These are phyloP conservation scores for Stachybotrys chartarum DNA, from an alignment of 2,329 filamentous ascomycete genomes.

Conservation along the genomic window DNA sequence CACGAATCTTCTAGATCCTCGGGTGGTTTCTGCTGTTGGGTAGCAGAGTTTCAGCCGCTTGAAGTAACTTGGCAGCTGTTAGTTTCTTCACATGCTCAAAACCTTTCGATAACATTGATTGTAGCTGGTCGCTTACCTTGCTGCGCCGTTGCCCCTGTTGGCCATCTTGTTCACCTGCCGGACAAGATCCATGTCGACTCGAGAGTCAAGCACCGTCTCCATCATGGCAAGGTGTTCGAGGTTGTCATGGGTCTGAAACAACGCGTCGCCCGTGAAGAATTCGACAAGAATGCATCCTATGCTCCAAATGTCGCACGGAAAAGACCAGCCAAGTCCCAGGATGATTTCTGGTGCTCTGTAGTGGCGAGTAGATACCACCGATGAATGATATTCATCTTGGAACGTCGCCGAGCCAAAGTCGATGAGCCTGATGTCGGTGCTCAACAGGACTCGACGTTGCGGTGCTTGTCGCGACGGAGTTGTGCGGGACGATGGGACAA, in stretches of 20 bases:
- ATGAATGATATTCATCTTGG: constrained; percentile 66
- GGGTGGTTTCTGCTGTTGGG: constrained; percentile 54
- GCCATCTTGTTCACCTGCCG: constrained; percentile 40
- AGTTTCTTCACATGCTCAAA: constrained; percentile 7
- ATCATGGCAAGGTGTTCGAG: constrained; percentile 71
- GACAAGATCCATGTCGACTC: constrained; percentile 53
- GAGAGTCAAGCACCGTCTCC: constrained; percentile 56
- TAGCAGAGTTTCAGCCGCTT: constrained; percentile 60
- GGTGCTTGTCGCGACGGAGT: constrained; percentile 53
- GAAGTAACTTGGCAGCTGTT: constrained; percentile 49
- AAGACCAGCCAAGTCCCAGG: constrained; percentile 63
- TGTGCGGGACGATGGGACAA: constrained; percentile 59
- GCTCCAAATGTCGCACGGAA: constrained; percentile 67
- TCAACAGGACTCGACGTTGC: constrained; percentile 56
- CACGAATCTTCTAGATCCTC: constrained; percentile 59
- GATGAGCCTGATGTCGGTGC: constrained; percentile 63
- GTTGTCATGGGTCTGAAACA: constrained; percentile 68
- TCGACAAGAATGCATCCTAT: constrained; percentile 69
- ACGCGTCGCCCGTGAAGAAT: constrained; percentile 63
- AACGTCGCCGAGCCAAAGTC: constrained; percentile 68
- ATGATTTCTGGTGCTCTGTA: constrained; percentile 67
- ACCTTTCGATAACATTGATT: too few species aligned
- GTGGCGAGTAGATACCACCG: constrained; percentile 62
- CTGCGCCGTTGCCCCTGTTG: constrained; percentile 51
- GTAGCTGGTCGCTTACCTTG: constrained; percentile 39